These are phyloP conservation scores for Cruciata laevipes DNA, from an alignment of 257 asterid species.

Conservation along the genomic window DNA sequence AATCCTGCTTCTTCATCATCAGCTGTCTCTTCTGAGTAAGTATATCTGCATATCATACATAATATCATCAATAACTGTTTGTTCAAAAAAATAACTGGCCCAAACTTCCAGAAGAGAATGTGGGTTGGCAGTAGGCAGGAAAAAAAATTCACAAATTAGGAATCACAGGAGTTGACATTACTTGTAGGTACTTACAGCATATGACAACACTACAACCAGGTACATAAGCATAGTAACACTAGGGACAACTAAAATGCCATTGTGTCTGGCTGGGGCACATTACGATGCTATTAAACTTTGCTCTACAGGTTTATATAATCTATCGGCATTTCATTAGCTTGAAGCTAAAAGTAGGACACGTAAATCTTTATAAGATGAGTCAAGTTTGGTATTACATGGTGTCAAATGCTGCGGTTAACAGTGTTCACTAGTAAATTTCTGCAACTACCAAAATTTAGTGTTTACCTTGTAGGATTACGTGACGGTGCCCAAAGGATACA, in stretches of 20 bases:
- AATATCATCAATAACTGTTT: background rate
- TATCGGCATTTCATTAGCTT: background rate
- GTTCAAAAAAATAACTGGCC: background rate
- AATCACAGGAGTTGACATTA: background rate
- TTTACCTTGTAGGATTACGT: slow-evolving; percentile 82
- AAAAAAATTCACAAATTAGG: background rate
- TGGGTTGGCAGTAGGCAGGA: background rate
- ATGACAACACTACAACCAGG: background rate
- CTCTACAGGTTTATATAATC: no score
- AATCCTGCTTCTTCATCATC: slow-evolving; percentile 89
- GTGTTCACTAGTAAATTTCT: background rate
- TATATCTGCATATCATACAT: slow-evolving; percentile 44
- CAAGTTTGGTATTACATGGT: slow-evolving; percentile 11
- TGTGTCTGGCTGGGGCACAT: background rate
- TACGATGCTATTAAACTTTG: background rate
- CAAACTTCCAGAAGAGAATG: background rate
- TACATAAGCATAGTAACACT: no score
- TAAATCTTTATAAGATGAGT: background rate
- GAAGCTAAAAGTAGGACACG: slow-evolving; percentile 1
- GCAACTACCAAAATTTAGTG: background rate
- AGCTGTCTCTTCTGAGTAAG: slow-evolving; percentile 65
- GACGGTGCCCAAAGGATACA: slow-evolving; percentile 93
- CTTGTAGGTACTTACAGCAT: background rate
- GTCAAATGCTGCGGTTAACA: background rate
- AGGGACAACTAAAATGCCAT: background rate